A percentile compares a stretch with the other conserved stretches of the same genome.
phyloP scores from a whole-genome alignment of 2,329 filamentous ascomycete species.

The Aspergillus caelatus region DNA sequence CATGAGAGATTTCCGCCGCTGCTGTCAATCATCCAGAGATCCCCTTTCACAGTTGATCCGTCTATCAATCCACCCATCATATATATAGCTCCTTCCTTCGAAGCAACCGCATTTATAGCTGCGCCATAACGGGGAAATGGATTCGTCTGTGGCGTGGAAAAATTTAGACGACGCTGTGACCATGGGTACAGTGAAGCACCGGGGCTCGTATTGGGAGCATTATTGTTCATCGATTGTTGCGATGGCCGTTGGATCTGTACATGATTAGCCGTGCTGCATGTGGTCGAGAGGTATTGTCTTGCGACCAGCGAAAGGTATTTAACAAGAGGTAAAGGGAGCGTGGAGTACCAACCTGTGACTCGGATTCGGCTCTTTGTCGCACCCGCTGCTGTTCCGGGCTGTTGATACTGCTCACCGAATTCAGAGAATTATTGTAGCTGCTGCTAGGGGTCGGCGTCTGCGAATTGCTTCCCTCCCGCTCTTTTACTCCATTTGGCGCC shows the following conservation, averaged over 20 bases:
- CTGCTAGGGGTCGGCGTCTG: conserved; percentile 74
- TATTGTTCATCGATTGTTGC: conserved; percentile 60
- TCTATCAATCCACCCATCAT: conserved; percentile 97
- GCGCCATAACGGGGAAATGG: conserved; percentile 97
- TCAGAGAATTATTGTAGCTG: conserved; percentile 67
- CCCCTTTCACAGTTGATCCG: conserved; percentile 92
- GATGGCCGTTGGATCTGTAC: conserved; percentile 33
- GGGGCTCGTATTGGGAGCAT: conserved; percentile 52
- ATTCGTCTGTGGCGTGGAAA: conserved; percentile 77
- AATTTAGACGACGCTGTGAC: conserved; percentile 87
- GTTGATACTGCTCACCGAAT: conserved; percentile 65
- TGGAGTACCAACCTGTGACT: conserved; percentile 53
- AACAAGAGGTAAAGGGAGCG: neutral
- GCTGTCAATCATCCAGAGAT: conserved; percentile 96
- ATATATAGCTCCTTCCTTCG: conserved; percentile 96
- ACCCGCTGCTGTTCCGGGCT: conserved; percentile 68
- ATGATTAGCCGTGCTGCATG: conserved; percentile 5
- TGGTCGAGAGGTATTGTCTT: neutral
- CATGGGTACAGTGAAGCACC: conserved; percentile 91
- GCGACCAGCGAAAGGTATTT: conserved; percentile 1
- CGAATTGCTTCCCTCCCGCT: conserved; percentile 36
- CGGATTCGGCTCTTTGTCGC: conserved; percentile 58
- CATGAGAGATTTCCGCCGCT: conserved; percentile 80
- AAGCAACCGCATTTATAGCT: conserved; percentile 87
- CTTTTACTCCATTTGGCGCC: conserved; percentile 51